These are phyloP conservation scores for Cryptosporidium bovis DNA, from an alignment of 169 alveolate genomes.

Conservation along the genomic window DNA sequence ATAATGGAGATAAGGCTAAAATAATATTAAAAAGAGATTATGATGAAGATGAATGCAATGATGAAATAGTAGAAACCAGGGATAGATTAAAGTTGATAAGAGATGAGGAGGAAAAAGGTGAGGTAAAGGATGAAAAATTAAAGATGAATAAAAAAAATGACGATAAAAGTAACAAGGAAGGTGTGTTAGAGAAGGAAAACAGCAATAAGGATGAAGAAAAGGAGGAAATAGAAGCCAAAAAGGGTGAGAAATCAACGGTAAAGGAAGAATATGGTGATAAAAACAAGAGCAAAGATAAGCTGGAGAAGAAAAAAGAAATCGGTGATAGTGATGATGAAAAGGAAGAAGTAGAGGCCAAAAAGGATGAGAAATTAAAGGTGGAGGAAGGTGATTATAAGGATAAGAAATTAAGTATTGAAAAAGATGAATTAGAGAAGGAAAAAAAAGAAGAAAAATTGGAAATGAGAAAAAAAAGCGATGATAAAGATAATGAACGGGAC, in stretches of 20 bases:
- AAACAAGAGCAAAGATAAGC: neutral
- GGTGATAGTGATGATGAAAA: neutral
- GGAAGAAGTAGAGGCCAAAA: neutral
- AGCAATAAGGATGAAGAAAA: neutral
- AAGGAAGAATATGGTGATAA: neutral
- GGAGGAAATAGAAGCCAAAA: neutral
- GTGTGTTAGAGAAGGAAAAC: neutral
- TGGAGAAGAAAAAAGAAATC: neutral
- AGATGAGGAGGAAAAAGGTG: no score
- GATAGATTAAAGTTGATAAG: neutral
- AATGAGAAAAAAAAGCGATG: neutral
- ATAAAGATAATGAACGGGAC: neutral
- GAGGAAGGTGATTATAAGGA: constrained; percentile 1
- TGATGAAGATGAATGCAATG: neutral
- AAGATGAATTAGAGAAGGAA: neutral
- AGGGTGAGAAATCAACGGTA: neutral
- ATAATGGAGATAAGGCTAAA: neutral
- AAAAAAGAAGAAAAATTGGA: neutral
- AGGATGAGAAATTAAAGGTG: neutral
- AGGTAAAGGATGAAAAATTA: no score
- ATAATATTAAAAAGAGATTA: neutral
- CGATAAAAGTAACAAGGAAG: neutral
- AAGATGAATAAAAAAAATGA: neutral
- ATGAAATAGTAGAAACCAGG: neutral
- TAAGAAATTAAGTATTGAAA: neutral